These are phyloP conservation scores for Hymenoscyphus infarciens DNA, from an alignment of 2,329 filamentous ascomycete species.

Conservation along the genomic window DNA sequence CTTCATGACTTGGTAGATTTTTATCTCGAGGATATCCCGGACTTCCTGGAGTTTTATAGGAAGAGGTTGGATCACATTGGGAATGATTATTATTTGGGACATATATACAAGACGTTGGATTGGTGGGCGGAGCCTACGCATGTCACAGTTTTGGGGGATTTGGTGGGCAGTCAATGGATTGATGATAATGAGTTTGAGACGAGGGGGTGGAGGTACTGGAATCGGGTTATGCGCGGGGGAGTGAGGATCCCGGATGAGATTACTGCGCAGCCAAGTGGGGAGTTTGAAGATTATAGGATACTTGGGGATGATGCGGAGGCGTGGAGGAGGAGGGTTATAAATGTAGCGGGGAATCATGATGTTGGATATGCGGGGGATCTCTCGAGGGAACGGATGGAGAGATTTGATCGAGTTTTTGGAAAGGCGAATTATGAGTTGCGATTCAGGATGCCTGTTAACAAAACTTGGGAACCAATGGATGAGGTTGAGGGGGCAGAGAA, in stretches of 20 bases:
- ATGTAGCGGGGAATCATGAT: constrained; percentile 92
- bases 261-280: constrained; percentile 44
- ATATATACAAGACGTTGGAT: constrained; percentile 78
- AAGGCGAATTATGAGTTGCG: constrained; percentile 86
- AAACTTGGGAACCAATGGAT: constrained; percentile 23
- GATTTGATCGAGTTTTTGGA: constrained; percentile 84
- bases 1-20: constrained; percentile 60
- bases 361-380: constrained; percentile 94
- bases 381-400: constrained; percentile 65
- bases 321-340: constrained; percentile 79
- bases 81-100: constrained; percentile 91
- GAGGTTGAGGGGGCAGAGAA: constrained; percentile 43
- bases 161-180: constrained; percentile 95
- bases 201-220: constrained; percentile 75
- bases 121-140: constrained; percentile 89
- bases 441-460: constrained; percentile 56
- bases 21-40: constrained; percentile 64
- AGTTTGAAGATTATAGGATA: constrained; percentile 34
- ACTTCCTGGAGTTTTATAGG: constrained; percentile 61
- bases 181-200: constrained; percentile 75
- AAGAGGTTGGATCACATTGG: constrained; percentile 87
- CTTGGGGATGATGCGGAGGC: constrained; percentile 43
- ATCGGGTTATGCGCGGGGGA: constrained; percentile 68
- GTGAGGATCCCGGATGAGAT: constrained; percentile 59
- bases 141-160: constrained; percentile 81